Conservation (phyloP, 2,329 filamentous ascomycete genomes). For the Sclerotinia glacialis region DNA sequence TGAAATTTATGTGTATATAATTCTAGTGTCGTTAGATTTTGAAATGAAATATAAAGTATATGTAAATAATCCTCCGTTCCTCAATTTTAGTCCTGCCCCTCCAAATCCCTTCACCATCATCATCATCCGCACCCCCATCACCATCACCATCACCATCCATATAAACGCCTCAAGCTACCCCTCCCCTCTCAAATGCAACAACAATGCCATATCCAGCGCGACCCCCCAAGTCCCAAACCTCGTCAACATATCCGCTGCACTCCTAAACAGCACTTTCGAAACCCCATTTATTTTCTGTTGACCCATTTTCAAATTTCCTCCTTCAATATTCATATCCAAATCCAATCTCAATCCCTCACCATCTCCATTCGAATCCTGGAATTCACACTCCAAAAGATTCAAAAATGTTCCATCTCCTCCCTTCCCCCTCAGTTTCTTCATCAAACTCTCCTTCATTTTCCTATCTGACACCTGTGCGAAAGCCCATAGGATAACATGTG, state of each 20-base stretch:
- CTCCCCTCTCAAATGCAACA: conserved; percentile 29
- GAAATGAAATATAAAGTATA: no score
- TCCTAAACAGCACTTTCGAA: conserved; percentile 29
- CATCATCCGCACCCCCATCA: neutral
- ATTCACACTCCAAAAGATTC: neutral
- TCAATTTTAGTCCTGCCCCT: no score
- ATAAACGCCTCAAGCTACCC: conserved; percentile 8
- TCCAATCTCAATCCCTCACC: neutral
- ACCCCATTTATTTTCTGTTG: neutral
- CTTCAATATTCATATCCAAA: neutral
- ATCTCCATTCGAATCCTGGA: neutral
- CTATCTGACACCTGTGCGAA: conserved; percentile 26
- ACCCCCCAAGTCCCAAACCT: conserved; percentile 32
- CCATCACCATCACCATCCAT: neutral
- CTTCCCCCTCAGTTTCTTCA: neutral
- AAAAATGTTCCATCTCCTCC: neutral
- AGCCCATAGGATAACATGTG: conserved; percentile 31
- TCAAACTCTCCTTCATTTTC: conserved; percentile 17
- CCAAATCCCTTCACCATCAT: no score
- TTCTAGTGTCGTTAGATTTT: no score
- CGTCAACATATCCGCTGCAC: conserved; percentile 32
- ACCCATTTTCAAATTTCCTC: neutral
- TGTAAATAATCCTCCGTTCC: no score
- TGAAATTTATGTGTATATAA: no score
- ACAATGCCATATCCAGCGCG: conserved; percentile 29